These are phyloP conservation scores for Nakazawaea pomicola DNA, from an alignment of 805 yeast genomes.

Conservation along the genomic window DNA sequence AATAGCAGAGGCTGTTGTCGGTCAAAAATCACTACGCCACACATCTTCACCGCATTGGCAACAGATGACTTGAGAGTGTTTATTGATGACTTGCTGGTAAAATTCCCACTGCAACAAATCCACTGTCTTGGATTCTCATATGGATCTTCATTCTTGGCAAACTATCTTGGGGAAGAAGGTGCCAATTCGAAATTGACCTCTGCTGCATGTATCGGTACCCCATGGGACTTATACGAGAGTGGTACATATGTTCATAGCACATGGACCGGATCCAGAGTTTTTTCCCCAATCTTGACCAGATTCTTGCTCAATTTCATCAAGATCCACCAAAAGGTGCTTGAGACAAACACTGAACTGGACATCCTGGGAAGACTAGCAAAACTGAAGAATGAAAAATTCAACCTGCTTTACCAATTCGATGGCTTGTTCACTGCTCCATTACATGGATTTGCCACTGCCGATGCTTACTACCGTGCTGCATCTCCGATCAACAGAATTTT, in stretches of 20 bases:
- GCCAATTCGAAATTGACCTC: conserved; percentile 48
- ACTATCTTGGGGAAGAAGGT: conserved; percentile 66
- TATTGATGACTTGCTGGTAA: conserved; percentile 40
- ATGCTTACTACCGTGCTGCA: conserved; percentile 61
- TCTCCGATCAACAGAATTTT: conserved; percentile 54
- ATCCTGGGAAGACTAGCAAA: conserved; percentile 29
- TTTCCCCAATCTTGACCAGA: conserved; percentile 35
- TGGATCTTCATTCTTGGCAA: conserved; percentile 63
- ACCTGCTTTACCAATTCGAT: conserved; percentile 53
- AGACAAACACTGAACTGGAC: conserved; percentile 22
- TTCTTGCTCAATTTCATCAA: conserved; percentile 38
- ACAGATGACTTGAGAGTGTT: conserved; percentile 65
- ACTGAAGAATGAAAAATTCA: conserved; percentile 25
- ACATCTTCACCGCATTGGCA: conserved; percentile 60
- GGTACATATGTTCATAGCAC: conserved; percentile 36
- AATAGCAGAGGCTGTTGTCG: conserved; percentile 77
- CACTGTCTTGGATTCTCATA: conserved; percentile 66
- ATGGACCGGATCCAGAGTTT: conserved; percentile 34
- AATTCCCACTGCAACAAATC: conserved; percentile 60
- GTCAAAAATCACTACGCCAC: conserved; percentile 65
- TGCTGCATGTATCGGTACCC: conserved; percentile 57
- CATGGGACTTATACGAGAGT: conserved; percentile 68
- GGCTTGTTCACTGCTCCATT: conserved; percentile 52
- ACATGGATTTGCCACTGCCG: conserved; percentile 59
- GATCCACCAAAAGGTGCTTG: conserved; percentile 34